These are phyloP conservation scores for Xylaria venustula DNA, from an alignment of 495 filamentous ascomycete genomes.

Conservation along the genomic window DNA sequence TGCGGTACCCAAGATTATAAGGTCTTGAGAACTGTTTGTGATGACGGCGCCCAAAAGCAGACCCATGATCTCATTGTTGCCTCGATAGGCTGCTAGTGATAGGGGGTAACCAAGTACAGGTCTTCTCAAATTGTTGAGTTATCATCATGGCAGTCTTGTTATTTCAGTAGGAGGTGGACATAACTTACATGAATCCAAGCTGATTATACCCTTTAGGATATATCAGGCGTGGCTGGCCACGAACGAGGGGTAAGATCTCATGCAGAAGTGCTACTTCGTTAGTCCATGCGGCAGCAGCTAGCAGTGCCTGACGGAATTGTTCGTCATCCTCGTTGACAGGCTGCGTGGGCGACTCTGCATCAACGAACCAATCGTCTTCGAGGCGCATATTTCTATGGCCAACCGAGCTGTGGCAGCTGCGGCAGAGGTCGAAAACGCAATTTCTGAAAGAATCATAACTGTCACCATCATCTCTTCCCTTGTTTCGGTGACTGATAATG, in stretches of 20 bases:
- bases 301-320: not conserved
- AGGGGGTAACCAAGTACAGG: not conserved
- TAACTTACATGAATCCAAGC: not conserved
- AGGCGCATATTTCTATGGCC: not conserved
- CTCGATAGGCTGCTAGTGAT: not conserved
- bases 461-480: not conserved
- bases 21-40: not conserved
- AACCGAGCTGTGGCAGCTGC: not conserved
- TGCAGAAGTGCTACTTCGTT: not conserved
- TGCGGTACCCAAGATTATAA: not conserved
- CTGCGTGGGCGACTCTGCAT: not conserved
- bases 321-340: not conserved
- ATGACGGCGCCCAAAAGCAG: not conserved
- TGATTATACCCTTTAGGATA: too few relatives aligned
- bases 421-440: not conserved
- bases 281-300: constrained; percentile 2
- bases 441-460: not conserved
- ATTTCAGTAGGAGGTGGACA: not conserved
- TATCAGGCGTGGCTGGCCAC: not conserved
- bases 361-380: not conserved
- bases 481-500: not conserved
- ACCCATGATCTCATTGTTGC: constrained; percentile 1
- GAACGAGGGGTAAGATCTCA: not conserved
- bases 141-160: not conserved
- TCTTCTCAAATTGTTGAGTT: not conserved